Conservation (phyloP, 805 yeast genomes). For the Candida namnaoensis region DNA sequence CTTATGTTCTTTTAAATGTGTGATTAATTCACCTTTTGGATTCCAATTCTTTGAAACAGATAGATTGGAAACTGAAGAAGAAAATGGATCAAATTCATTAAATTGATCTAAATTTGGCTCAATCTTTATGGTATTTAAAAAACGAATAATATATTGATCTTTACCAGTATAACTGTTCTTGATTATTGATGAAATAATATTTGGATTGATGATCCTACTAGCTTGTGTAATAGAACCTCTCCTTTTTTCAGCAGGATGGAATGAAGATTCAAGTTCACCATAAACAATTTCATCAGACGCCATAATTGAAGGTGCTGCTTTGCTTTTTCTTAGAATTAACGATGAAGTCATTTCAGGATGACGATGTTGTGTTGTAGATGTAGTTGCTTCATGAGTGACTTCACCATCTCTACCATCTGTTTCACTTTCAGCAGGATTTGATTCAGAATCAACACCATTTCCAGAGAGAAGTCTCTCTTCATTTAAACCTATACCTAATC, state of each 20-base stretch:
- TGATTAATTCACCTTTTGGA: conserved; percentile 47
- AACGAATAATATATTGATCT: conserved; percentile 53
- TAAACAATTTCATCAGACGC: conserved; percentile 31
- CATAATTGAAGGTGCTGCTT: conserved; percentile 29
- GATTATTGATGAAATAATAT: conserved; percentile 18
- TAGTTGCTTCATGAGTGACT: not conserved
- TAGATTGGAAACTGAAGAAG: conserved; percentile 1
- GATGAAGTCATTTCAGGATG: conserved; percentile 17
- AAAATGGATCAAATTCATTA: conserved; percentile 52
- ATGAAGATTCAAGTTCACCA: conserved; percentile 31
- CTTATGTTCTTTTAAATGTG: conserved; percentile 57
- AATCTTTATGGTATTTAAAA: conserved; percentile 41
- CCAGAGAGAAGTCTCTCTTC: not conserved
- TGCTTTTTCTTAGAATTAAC: conserved; percentile 23
- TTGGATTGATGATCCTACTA: conserved; percentile 3
- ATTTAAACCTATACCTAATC: not conserved
- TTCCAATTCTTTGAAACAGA: conserved; percentile 14
- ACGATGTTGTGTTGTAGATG: not conserved
- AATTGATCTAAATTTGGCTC: conserved; percentile 54
- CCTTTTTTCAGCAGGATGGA: conserved; percentile 3
- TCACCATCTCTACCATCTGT: not conserved
- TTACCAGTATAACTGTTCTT: conserved; percentile 60
- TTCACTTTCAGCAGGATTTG: not conserved
- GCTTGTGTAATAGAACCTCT: conserved; percentile 3
- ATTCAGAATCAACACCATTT: not conserved